phyloP scores from a whole-genome alignment of 495 filamentous ascomycete genomes.

The Podospora bellae-mahoneyi region DNA sequence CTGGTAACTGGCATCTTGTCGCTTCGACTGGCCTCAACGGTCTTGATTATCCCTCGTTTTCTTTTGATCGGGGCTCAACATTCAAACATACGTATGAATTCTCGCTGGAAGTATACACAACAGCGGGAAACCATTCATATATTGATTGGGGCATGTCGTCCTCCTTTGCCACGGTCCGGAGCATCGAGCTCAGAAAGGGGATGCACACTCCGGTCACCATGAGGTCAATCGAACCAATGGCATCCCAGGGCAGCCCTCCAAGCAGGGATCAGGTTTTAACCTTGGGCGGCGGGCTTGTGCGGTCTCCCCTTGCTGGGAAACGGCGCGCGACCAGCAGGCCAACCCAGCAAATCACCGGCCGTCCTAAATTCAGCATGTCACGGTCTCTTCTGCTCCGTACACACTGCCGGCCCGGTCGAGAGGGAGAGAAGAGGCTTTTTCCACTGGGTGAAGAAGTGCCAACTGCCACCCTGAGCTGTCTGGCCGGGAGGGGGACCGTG shows the following conservation, averaged over 20 bases:
- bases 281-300: background rate
- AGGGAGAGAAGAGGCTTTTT: background rate
- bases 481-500: background rate
- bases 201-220: background rate
- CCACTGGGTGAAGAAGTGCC: background rate
- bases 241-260: constrained; percentile 4
- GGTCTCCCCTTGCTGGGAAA: constrained; percentile 6
- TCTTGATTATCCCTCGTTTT: background rate
- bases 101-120: background rate
- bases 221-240: constrained; percentile 20
- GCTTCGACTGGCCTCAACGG: background rate
- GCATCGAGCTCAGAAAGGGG: background rate
- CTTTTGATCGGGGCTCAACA: background rate
- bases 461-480: background rate
- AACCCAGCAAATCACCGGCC: constrained; percentile 14
- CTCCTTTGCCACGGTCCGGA: background rate
- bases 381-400: constrained; percentile 1
- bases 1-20: background rate
- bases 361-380: constrained; percentile 11
- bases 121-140: background rate
- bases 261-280: constrained; percentile 9
- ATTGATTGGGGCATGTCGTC: background rate
- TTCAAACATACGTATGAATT: background rate
- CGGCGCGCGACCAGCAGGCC: constrained; percentile 20
- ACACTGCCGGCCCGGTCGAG: constrained; percentile 4